Conservation (phyloP, 352 stramenopile species). For the Globisporangium orthogonon region DNA sequence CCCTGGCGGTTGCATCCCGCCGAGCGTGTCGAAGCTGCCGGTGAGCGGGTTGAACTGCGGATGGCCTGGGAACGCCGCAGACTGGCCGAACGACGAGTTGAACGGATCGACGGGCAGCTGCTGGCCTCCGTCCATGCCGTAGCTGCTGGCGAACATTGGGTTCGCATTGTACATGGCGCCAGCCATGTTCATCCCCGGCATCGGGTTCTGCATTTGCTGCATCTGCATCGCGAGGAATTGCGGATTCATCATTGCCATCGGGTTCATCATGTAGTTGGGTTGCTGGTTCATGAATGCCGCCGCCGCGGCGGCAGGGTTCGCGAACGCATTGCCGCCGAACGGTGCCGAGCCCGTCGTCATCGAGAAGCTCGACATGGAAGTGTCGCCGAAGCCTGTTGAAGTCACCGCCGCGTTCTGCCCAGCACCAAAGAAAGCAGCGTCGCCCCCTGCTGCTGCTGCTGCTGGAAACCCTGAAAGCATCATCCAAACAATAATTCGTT, state of each 20-base stretch:
- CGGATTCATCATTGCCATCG: conserved; percentile 43
- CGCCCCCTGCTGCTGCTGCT: not conserved
- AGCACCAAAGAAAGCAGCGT: conserved; percentile 8
- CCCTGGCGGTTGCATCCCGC: conserved; percentile 29
- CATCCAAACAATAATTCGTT: no score
- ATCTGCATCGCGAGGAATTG: conserved; percentile 57
- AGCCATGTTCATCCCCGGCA: conserved; percentile 39
- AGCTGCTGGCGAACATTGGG: conserved; percentile 18
- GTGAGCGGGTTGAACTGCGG: conserved; percentile 14
- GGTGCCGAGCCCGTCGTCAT: conserved; percentile 16
- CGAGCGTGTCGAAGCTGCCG: conserved; percentile 20
- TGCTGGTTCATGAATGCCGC: conserved; percentile 28
- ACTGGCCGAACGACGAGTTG: conserved; percentile 42
- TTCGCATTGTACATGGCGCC: conserved; percentile 33
- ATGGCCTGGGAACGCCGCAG: conserved; percentile 23
- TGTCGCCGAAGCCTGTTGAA: conserved; percentile 12
- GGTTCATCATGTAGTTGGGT: conserved; percentile 41
- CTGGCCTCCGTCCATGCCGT: conserved; percentile 26
- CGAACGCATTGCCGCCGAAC: conserved; percentile 27
- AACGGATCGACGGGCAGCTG: conserved; percentile 57
- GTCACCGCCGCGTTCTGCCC: conserved; percentile 13
- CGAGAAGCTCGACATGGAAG: conserved; percentile 14
- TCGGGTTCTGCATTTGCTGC: conserved; percentile 34
- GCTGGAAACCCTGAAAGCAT: not conserved
- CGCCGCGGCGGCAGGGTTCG: conserved; percentile 6